phyloP scores from a whole-genome alignment of 441 rosid species.

The Erodium moschatum region DNA sequence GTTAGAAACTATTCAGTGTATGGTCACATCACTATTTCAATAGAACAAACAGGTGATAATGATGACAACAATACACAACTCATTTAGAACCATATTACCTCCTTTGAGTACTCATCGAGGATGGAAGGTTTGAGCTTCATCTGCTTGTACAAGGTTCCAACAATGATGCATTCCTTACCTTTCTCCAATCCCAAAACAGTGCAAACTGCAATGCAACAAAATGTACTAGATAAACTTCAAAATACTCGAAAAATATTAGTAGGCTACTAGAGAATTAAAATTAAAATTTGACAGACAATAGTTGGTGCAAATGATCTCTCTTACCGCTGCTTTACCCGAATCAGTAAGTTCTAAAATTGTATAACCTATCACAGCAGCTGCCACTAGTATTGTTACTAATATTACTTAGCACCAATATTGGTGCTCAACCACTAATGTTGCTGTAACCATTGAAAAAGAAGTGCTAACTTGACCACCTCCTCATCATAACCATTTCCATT shows the following conservation, averaged over 20 bases:
- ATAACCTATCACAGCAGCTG: background rate
- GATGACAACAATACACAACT: background rate
- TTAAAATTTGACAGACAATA: background rate
- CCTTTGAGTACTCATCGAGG: conserved; percentile 93
- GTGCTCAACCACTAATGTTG: background rate
- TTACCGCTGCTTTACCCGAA: background rate
- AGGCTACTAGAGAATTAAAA: conserved; percentile 11
- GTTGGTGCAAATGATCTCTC: background rate
- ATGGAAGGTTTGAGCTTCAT: conserved; percentile 94
- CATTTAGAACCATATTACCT: conserved; percentile 36
- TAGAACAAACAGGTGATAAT: conserved; percentile 12
- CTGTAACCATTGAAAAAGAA: background rate
- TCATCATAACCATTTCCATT: background rate
- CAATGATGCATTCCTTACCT: conserved; percentile 80
- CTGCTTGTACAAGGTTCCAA: conserved; percentile 85
- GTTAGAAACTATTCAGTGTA: conserved; percentile 10
- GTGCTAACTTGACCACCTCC: background rate
- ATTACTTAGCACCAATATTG: background rate
- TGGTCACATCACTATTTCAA: conserved; percentile 12
- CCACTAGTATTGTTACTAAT: background rate
- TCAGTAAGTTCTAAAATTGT: background rate
- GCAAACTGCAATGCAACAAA: conserved; percentile 46
- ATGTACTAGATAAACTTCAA: background rate
- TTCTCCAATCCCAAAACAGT: conserved; percentile 66
- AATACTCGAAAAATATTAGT: conserved; percentile 7